A percentile compares a stretch with the other conserved stretches of the same genome.
Evolutionary conservation across 2,329 filamentous ascomycete species (phyloP).

Genomic region (Fusarium sororula): DNA sequence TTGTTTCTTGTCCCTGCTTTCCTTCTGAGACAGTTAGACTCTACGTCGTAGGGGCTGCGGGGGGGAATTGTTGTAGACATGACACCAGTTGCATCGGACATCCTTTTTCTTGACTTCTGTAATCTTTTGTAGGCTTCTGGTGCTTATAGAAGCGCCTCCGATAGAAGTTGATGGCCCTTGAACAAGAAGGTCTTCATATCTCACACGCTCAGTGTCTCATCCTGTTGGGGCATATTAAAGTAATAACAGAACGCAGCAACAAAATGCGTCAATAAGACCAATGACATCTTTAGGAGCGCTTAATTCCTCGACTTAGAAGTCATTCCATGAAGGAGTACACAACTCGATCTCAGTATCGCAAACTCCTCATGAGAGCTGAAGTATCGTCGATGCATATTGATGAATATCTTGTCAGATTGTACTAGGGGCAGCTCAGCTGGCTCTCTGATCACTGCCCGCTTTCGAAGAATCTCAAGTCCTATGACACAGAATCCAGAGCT

Average conservation of each 20-base stretch:
- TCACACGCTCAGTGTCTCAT: conserved; percentile 25
- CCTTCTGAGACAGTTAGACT: background rate
- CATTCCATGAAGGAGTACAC: background rate
- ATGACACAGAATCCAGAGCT: background rate
- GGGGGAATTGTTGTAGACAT: background rate
- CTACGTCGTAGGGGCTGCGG: background rate
- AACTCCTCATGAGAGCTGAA: background rate
- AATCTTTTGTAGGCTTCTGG: conserved; percentile 4
- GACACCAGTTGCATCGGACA: background rate
- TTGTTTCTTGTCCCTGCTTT: conserved; percentile 27
- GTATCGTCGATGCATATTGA: background rate
- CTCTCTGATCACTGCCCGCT: background rate
- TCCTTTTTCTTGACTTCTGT: conserved; percentile 14
- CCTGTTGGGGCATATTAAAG: conserved; percentile 7
- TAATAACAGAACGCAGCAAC: conserved; percentile 6
- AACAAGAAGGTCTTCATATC: conserved; percentile 7
- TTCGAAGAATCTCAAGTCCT: background rate
- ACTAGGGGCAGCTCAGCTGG: background rate
- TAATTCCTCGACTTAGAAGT: background rate
- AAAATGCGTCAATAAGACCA: background rate
- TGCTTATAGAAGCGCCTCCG: background rate
- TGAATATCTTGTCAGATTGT: background rate
- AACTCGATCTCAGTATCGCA: background rate
- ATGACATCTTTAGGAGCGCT: background rate
- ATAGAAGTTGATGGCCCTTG: background rate